These are phyloP conservation scores for Penicillium sp. DNA, from an alignment of 2,329 filamentous ascomycete genomes.

Conservation along the genomic window DNA sequence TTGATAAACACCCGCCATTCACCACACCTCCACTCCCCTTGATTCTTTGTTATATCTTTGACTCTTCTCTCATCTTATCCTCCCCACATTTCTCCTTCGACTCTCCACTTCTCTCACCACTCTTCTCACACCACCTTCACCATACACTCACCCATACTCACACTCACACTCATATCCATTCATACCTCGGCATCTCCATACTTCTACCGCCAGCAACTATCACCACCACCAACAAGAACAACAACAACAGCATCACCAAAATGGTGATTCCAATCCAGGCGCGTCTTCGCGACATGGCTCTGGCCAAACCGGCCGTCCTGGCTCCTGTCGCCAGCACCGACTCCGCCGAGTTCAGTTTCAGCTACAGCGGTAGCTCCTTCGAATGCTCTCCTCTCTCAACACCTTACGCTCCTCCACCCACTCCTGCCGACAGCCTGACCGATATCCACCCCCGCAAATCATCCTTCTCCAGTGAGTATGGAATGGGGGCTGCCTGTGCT, in stretches of 20 bases:
- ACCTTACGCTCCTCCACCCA: conserved; percentile 45
- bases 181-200: not conserved
- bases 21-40: conserved; percentile 3
- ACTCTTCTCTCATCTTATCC: not conserved
- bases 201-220: too few relatives aligned
- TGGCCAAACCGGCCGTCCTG: conserved; percentile 21
- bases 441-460: conserved; percentile 49
- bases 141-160: not conserved
- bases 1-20: conserved; percentile 23
- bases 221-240: not conserved
- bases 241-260: conserved; percentile 3
- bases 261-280: conserved; percentile 30
- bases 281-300: conserved; percentile 25
- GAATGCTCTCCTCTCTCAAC: conserved; percentile 35
- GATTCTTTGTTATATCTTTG: conserved; percentile 5
- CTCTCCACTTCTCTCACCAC: conserved; percentile 3
- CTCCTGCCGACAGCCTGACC: conserved; percentile 42
- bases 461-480: conserved; percentile 44
- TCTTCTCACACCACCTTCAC: not conserved
- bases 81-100: not conserved
- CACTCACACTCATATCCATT: conserved; percentile 2
- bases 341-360: conserved; percentile 26
- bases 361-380: conserved; percentile 27
- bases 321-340: conserved; percentile 28
- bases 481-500: conserved; percentile 46